phyloP scores from a whole-genome alignment of 805 yeast genomes.

The Candida yuanshanica region DNA sequence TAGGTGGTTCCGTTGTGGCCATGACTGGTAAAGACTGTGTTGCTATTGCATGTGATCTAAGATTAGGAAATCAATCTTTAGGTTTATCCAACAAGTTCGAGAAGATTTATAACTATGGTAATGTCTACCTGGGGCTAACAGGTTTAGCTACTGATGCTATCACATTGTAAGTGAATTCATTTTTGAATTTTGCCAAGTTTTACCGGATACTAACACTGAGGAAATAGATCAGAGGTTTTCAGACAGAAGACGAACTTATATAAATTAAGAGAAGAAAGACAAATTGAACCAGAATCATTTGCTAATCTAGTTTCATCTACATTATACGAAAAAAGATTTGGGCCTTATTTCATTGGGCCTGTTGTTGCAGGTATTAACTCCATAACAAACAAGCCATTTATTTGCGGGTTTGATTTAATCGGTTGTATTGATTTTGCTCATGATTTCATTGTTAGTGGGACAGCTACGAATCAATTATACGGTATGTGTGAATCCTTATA shows the following conservation, averaged over 20 bases:
- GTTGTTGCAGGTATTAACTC: constrained; percentile 92
- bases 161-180: constrained; percentile 36
- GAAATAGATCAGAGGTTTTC: constrained; percentile 53
- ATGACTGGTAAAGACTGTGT: constrained; percentile 99
- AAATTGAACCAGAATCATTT: constrained; percentile 88
- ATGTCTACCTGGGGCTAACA: constrained; percentile 84
- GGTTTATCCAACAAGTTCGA: constrained; percentile 93
- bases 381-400: constrained; percentile 75
- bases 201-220: not conserved
- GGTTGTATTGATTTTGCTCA: constrained; percentile 95
- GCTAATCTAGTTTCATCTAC: constrained; percentile 90
- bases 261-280: constrained; percentile 85
- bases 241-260: constrained; percentile 83
- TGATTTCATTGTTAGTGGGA: constrained; percentile 93
- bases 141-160: constrained; percentile 94
- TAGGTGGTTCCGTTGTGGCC: constrained; percentile 94
- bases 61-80: constrained; percentile 89
- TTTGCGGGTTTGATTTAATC: constrained; percentile 93
- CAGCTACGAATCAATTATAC: constrained; percentile 92
- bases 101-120: constrained; percentile 81
- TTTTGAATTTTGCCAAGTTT: no score
- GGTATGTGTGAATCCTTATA: constrained; percentile 98
- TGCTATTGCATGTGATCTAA: constrained; percentile 93
- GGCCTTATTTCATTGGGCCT: constrained; percentile 96
- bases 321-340: constrained; percentile 85